phyloP scores from a whole-genome alignment of 108 stramenopile species.

The Pseudonitzschia pungens region DNA sequence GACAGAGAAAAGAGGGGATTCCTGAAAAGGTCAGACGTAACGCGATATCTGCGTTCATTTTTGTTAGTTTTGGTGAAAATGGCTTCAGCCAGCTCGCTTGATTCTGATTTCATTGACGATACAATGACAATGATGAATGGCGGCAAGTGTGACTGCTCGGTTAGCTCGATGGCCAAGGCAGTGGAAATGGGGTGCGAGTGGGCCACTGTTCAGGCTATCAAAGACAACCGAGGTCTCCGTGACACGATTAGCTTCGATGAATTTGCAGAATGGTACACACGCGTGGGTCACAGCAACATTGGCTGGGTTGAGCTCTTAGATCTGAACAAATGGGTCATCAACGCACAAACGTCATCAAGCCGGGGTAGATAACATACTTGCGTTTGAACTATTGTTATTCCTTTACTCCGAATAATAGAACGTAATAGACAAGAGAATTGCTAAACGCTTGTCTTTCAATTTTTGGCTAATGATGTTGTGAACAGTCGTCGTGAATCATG shows the following conservation, averaged over 20 bases:
- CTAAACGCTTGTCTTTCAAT: no score
- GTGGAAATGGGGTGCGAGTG: conserved; percentile 79
- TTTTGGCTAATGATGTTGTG: no score
- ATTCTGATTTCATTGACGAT: conserved; percentile 37
- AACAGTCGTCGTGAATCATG: no score
- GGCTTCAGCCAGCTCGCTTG: conserved; percentile 48
- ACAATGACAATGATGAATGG: conserved; percentile 42
- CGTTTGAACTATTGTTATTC: neutral
- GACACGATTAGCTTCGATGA: conserved; percentile 77
- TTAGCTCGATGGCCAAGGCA: conserved; percentile 48
- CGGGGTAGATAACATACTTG: neutral
- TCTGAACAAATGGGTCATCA: conserved; percentile 76
- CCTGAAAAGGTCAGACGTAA: conserved; percentile 59
- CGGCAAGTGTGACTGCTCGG: conserved; percentile 45
- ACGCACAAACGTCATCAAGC: neutral
- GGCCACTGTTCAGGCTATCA: conserved; percentile 71
- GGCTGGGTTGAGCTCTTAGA: conserved; percentile 90
- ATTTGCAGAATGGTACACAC: conserved; percentile 92
- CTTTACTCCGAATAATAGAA: neutral
- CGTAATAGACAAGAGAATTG: neutral
- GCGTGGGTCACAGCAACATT: conserved; percentile 74
- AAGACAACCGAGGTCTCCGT: conserved; percentile 29
- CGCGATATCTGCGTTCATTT: conserved; percentile 75
- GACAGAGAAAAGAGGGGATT: conserved; percentile 64
- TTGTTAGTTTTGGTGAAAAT: conserved; percentile 70